phyloP scores from a whole-genome alignment of 129 eudicot genomes.

The Arctium minus region DNA sequence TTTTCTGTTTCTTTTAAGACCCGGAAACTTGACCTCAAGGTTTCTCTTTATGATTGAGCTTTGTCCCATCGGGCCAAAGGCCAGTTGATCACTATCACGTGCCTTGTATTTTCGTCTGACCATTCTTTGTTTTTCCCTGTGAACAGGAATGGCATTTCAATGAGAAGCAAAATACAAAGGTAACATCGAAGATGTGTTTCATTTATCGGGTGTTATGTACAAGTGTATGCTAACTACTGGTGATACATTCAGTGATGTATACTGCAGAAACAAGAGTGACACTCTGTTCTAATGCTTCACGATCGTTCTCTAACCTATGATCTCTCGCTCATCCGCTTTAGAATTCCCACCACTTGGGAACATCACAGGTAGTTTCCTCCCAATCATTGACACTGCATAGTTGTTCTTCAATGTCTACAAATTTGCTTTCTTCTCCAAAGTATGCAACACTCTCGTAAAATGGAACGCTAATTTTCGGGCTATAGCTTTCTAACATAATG shows the following conservation, averaged over 20 bases:
- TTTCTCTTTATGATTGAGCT: background rate
- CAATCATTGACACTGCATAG: constrained; percentile 16
- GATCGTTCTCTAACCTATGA: background rate
- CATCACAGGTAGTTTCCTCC: constrained; percentile 22
- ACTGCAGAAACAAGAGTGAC: constrained; percentile 14
- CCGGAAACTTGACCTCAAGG: constrained; percentile 5
- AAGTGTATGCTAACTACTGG: constrained; percentile 23
- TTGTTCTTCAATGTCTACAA: constrained; percentile 29
- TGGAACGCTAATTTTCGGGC: constrained; percentile 22
- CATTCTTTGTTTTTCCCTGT: background rate
- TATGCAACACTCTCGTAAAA: constrained; percentile 20
- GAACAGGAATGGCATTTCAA: background rate
- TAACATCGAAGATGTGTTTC: constrained; percentile 25
- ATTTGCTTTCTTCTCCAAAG: constrained; percentile 34
- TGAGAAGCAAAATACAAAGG: background rate
- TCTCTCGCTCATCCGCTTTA: background rate
- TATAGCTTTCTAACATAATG: constrained; percentile 9
- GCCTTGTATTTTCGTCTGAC: background rate
- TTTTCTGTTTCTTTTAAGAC: background rate
- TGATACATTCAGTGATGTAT: background rate
- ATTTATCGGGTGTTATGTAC: constrained; percentile 26
- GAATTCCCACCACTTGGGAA: constrained; percentile 40
- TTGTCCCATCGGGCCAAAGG: background rate
- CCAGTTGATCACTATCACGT: background rate
- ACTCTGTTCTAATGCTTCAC: constrained; percentile 5